Evolutionary conservation across 129 eudicot species (phyloP).

Genomic region (Erigeron canadensis): DNA sequence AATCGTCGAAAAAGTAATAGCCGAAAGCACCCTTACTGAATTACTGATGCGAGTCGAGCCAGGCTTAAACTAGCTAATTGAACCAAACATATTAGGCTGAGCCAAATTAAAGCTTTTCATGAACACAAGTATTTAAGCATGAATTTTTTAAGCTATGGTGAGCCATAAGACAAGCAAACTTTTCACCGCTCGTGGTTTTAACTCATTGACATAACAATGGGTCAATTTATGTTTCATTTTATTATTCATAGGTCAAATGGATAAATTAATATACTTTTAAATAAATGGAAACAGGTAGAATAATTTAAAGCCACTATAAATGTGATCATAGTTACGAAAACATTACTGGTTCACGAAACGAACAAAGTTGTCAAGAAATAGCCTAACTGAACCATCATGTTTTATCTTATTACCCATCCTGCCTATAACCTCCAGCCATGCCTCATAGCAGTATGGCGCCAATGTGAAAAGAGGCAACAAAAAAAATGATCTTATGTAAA

Average conservation of each 20-base stretch:
- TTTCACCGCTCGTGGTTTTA: not conserved
- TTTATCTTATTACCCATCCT: too few species aligned
- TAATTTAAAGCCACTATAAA: not conserved
- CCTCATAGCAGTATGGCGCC: too few species aligned
- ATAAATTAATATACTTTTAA: not conserved
- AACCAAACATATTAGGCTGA: conserved; percentile 4
- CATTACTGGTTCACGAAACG: too few species aligned
- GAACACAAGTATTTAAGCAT: conserved; percentile 1
- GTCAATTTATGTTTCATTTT: not conserved
- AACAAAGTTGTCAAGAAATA: too few species aligned
- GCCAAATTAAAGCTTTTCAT: not conserved
- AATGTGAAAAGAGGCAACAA: too few species aligned
- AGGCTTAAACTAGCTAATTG: not conserved
- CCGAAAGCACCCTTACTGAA: not conserved
- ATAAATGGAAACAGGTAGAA: not conserved
- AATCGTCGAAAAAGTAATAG: not conserved
- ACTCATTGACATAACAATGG: not conserved
- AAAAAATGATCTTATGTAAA: too few species aligned
- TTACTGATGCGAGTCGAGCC: not conserved
- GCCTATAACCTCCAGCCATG: too few species aligned
- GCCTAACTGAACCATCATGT: too few species aligned
- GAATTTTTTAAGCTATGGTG: conserved; percentile 3
- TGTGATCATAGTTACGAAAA: not conserved
- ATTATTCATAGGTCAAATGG: not conserved
- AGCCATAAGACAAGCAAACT: conserved; percentile 1